A percentile compares a stretch with the other conserved stretches of the same genome.
Evolutionary conservation across 2,329 filamentous ascomycete species (phyloP).

Genomic region (Ascochyta lentis): DNA sequence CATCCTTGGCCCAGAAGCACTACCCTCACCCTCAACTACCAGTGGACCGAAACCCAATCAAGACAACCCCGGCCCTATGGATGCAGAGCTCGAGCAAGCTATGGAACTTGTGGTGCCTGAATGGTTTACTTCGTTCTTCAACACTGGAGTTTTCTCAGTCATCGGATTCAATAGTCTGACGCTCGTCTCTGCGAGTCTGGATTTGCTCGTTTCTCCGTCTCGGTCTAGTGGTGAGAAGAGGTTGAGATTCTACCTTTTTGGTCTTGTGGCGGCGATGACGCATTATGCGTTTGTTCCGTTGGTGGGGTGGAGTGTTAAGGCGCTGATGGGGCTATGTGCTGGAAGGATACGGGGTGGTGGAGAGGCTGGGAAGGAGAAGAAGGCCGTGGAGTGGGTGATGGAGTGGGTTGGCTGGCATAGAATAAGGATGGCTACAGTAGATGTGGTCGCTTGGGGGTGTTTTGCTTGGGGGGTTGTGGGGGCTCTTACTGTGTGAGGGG

Average conservation of each 20-base stretch:
- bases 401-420: conserved; percentile 33
- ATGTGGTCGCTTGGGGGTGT: conserved; percentile 31
- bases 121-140: conserved; percentile 33
- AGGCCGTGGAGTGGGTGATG: conserved; percentile 15
- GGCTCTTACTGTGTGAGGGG: background rate
- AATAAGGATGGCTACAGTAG: conserved; percentile 30
- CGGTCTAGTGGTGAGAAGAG: conserved; percentile 3
- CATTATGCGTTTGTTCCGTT: conserved; percentile 32
- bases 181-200: conserved; percentile 15
- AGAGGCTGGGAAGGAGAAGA: conserved; percentile 1
- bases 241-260: conserved; percentile 17
- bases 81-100: conserved; percentile 3
- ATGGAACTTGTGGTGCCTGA: conserved; percentile 21
- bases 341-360: conserved; percentile 2
- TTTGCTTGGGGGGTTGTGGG: conserved; percentile 26
- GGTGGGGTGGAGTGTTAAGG: conserved; percentile 21
- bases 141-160: conserved; percentile 26
- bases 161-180: conserved; percentile 29
- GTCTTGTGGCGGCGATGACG: conserved; percentile 23
- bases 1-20: background rate
- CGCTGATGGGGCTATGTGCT: conserved; percentile 23
- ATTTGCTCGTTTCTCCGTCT: conserved; percentile 17
- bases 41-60: background rate
- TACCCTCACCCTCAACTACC: background rate
- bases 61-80: no score